phyloP scores from a whole-genome alignment of 1,284 basidiomycete species.

The Heterobasidion annosum region DNA sequence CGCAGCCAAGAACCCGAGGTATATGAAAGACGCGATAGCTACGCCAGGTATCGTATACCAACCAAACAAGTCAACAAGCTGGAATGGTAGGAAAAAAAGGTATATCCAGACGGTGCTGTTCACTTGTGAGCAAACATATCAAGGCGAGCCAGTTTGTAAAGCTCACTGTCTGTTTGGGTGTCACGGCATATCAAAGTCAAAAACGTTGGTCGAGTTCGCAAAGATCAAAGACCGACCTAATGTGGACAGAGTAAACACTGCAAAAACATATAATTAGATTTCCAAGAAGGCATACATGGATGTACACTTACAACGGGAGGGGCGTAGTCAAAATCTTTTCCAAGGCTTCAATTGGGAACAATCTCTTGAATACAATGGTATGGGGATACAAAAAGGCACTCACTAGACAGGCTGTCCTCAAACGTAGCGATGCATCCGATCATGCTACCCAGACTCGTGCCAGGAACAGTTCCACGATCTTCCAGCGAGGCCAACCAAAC shows the following conservation, averaged over 20 bases:
- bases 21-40: constrained; percentile 54
- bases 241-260: constrained; percentile 55
- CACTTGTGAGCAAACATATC: not conserved
- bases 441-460: constrained; percentile 41
- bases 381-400: constrained; percentile 10
- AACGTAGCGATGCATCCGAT: constrained; percentile 37
- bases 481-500: constrained; percentile 52
- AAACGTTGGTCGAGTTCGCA: too few species aligned
- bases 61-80: constrained; percentile 46
- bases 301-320: constrained; percentile 44
- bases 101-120: constrained; percentile 58
- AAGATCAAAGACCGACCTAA: constrained; percentile 24
- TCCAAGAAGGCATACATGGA: not conserved
- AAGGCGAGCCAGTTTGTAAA: not conserved
- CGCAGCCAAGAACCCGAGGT: constrained; percentile 55
- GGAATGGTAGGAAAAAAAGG: constrained; percentile 61
- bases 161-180: constrained; percentile 22
- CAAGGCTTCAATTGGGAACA: constrained; percentile 23
- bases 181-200: not conserved
- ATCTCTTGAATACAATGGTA: too few species aligned
- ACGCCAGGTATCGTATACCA: constrained; percentile 56
- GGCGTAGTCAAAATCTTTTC: constrained; percentile 57
- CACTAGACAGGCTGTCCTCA: constrained; percentile 46
- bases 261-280: not conserved
- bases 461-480: constrained; percentile 42